These are phyloP conservation scores for Dictyostelium intermedium DNA, from an alignment of 78 protist genomes.

Conservation along the genomic window DNA sequence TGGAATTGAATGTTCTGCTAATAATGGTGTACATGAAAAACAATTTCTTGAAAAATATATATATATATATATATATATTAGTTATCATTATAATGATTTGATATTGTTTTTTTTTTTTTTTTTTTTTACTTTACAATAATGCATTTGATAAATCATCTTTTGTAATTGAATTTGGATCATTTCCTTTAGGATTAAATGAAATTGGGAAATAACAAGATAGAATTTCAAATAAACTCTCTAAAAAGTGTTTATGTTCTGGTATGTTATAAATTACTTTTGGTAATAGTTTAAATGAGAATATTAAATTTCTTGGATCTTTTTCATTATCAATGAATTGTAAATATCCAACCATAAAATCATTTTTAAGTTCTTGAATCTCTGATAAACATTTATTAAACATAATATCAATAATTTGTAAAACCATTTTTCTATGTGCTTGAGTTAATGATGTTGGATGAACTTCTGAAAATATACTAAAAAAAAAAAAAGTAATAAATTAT, in stretches of 20 bases:
- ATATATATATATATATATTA: neutral
- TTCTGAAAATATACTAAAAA: conserved; percentile 63
- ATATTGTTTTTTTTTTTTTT: neutral
- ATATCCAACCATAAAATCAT: conserved; percentile 86
- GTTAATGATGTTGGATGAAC: conserved; percentile 72
- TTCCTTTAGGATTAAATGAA: conserved; percentile 91
- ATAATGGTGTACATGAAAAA: conserved; percentile 43
- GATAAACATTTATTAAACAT: conserved; percentile 3
- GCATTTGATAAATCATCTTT: conserved; percentile 66
- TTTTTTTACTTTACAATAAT: conserved; percentile 7
- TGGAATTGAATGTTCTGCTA: conserved; percentile 71
- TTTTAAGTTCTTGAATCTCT: conserved; percentile 55
- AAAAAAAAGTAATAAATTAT: neutral
- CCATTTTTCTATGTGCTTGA: conserved; percentile 75
- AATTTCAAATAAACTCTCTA: conserved; percentile 89
- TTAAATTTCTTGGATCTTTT: conserved; percentile 96
- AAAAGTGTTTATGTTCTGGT: conserved; percentile 57
- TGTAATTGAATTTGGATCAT: conserved; percentile 84
- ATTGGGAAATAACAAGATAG: conserved; percentile 92
- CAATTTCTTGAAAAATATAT: conserved; percentile 12
- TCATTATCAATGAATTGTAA: conserved; percentile 93
- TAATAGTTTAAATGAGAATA: conserved; percentile 72
- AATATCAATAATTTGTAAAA: conserved; percentile 29
- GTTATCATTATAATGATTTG: neutral
- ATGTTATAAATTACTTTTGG: conserved; percentile 46